A percentile compares a stretch with the other conserved stretches of the same genome.
phyloP scores from a whole-genome alignment of 306 rosid genomes.

The Rosa rugosa region DNA sequence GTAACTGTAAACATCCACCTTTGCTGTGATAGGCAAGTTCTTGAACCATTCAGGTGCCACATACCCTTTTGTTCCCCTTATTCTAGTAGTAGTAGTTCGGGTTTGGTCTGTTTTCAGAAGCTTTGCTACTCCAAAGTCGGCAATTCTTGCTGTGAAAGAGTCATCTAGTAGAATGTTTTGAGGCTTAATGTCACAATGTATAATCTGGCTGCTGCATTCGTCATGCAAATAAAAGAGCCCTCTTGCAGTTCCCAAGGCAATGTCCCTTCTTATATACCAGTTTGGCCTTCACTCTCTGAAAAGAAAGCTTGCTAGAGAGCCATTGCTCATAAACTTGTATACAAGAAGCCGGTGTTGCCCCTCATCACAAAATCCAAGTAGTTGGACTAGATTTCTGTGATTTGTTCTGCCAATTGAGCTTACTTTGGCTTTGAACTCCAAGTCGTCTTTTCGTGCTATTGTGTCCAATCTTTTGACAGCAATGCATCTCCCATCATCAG shows the following conservation, averaged over 20 bases:
- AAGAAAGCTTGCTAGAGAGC: conserved; percentile 14
- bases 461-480: conserved; percentile 48
- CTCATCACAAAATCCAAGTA: conserved; percentile 26
- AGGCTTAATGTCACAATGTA: no score
- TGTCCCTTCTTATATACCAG: conserved; percentile 19
- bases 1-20: no score
- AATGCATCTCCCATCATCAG: conserved; percentile 4
- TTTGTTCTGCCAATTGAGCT: conserved; percentile 31
- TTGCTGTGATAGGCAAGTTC: conserved; percentile 6
- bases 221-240: no score
- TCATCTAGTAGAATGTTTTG: no score
- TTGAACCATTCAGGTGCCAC: conserved; percentile 26
- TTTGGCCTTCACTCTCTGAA: conserved; percentile 10
- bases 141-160: no score
- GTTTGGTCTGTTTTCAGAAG: no score
- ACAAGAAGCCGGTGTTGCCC: conserved; percentile 22
- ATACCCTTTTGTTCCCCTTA: background rate
- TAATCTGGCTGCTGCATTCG: no score
- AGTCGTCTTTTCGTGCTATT: conserved; percentile 31
- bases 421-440: conserved; percentile 41
- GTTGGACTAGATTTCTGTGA: conserved; percentile 27
- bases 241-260: conserved; percentile 2
- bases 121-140: no score
- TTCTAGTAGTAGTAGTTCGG: no score
- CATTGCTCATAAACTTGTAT: conserved; percentile 24